phyloP scores from a whole-genome alignment of 306 rosid species.

The Oemleria cerasiformis region DNA sequence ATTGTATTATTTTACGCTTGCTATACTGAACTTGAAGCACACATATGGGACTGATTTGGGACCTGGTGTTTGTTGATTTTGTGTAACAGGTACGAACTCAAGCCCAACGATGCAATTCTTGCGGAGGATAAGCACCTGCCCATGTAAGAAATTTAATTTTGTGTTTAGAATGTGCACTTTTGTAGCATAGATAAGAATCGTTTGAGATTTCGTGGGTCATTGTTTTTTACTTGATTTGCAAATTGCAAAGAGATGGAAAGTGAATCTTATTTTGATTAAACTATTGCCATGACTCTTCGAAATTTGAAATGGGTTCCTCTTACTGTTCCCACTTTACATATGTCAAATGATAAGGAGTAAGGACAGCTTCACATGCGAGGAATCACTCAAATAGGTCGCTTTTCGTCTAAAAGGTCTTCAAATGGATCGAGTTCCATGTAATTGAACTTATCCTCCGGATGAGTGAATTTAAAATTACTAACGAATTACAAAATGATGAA shows the following conservation, averaged over 20 bases:
- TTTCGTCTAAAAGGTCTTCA: neutral
- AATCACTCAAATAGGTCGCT: neutral
- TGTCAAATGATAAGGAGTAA: too few relatives aligned
- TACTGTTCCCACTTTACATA: too few relatives aligned
- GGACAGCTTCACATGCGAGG: neutral
- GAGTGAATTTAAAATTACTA: too few relatives aligned
- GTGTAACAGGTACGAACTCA: conserved; percentile 56
- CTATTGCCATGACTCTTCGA: neutral
- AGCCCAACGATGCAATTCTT: conserved; percentile 76
- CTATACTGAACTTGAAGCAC: neutral
- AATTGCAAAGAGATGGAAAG: neutral
- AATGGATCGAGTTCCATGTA: neutral
- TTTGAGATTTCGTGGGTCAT: neutral
- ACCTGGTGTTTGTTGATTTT: neutral
- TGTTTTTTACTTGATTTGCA: neutral
- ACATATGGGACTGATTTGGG: neutral
- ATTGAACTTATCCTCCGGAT: too few relatives aligned
- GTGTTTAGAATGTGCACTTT: neutral
- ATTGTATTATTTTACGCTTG: neutral
- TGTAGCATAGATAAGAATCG: neutral
- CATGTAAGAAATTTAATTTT: conserved; percentile 36
- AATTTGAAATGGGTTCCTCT: neutral
- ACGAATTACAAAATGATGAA: too few relatives aligned
- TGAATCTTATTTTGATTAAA: neutral
- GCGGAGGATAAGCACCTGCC: conserved; percentile 91